These are phyloP conservation scores for Jatropha multifida DNA, from an alignment of 441 rosid species.

Conservation along the genomic window DNA sequence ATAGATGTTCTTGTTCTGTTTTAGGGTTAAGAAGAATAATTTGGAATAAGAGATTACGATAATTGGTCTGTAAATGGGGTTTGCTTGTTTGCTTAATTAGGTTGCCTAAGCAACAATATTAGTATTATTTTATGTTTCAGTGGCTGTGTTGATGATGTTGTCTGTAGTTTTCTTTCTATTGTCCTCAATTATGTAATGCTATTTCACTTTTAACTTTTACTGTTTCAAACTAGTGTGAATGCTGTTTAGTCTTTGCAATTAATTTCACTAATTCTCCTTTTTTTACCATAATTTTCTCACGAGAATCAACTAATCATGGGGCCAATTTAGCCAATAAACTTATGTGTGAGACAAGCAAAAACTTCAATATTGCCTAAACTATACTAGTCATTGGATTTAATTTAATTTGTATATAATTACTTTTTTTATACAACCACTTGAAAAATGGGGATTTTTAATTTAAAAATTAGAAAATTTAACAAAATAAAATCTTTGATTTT, in stretches of 20 bases:
- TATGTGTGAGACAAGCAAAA: too few species aligned
- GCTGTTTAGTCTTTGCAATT: background rate
- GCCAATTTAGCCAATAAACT: too few species aligned
- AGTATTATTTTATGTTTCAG: background rate
- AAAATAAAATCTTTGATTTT: too few species aligned
- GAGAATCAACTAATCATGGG: too few species aligned
- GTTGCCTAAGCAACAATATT: background rate
- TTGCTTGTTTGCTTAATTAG: background rate
- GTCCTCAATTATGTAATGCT: conserved; percentile 3
- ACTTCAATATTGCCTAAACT: too few species aligned
- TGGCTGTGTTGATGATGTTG: background rate
- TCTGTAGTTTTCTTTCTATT: background rate
- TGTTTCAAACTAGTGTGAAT: background rate
- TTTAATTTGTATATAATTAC: too few species aligned
- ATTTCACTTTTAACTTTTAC: background rate
- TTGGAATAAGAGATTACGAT: conserved; percentile 15
- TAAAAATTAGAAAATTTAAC: too few species aligned
- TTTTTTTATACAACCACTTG: too few species aligned
- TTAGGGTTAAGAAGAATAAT: background rate
- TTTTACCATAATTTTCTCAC: background rate
- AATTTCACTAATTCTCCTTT: background rate
- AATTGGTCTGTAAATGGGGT: conserved; percentile 23
- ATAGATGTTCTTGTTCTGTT: background rate
- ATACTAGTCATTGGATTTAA: too few species aligned
- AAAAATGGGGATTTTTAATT: too few species aligned